Evolutionary conservation across 495 filamentous ascomycete genomes (phyloP).

Genomic region (Penicillium antarcticum): DNA sequence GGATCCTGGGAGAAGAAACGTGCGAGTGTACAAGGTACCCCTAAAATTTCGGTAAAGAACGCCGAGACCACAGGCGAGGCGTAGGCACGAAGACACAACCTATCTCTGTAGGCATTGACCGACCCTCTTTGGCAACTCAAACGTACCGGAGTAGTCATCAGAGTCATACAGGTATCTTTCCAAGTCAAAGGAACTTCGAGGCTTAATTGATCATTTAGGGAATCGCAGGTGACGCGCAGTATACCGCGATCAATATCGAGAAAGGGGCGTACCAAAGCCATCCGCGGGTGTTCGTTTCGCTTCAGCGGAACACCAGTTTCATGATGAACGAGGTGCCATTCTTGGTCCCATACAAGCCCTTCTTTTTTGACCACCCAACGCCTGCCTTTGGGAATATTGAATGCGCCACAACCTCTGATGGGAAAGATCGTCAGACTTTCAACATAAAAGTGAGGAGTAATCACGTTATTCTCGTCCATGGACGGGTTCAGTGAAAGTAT

Average conservation of each 20-base stretch:
- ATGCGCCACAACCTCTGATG: constrained; percentile 85
- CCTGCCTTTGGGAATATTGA: constrained; percentile 58
- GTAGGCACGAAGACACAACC: constrained; percentile 66
- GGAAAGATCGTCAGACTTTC: constrained; percentile 70
- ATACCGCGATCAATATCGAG: constrained; percentile 63
- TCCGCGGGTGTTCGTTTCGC: constrained; percentile 75
- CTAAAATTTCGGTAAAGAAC: constrained; percentile 72
- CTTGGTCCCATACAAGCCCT: constrained; percentile 86
- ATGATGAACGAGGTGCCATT: constrained; percentile 89
- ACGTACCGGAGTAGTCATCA: constrained; percentile 40
- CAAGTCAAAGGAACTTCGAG: constrained; percentile 60
- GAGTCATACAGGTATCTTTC: constrained; percentile 42
- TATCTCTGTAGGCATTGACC: constrained; percentile 77
- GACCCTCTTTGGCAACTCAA: constrained; percentile 29
- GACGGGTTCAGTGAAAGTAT: constrained; percentile 20
- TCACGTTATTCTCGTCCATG: constrained; percentile 10
- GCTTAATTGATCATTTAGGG: constrained; percentile 17
- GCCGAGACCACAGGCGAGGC: constrained; percentile 55
- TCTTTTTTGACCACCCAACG: constrained; percentile 73
- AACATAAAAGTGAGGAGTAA: constrained; percentile 39
- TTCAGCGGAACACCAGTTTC: constrained; percentile 73
- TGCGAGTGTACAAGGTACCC: constrained; percentile 75
- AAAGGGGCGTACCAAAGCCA: constrained; percentile 72
- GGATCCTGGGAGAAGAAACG: constrained; percentile 65
- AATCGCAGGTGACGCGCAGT: constrained; percentile 44